Evolutionary conservation across 2,329 filamentous ascomycete genomes (phyloP).

Genomic region (Xylariaceae sp.): DNA sequence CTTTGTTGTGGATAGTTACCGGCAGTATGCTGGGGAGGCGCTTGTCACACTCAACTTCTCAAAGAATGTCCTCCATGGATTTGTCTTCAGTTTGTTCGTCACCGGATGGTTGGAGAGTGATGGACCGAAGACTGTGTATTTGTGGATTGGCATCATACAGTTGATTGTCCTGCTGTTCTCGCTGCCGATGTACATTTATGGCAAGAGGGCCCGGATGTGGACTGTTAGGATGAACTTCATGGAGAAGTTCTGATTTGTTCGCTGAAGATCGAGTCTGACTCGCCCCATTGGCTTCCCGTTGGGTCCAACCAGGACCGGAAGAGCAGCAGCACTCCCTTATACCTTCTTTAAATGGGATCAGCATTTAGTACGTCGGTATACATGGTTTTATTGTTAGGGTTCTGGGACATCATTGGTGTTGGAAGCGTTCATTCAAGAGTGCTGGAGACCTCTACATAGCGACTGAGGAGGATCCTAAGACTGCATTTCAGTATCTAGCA

Average conservation of each 20-base stretch:
- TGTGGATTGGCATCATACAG: constrained; percentile 84
- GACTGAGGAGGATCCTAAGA: too few species aligned
- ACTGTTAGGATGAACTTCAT: constrained; percentile 81
- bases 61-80: constrained; percentile 89
- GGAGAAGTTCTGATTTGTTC: constrained; percentile 59
- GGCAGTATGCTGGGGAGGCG: constrained; percentile 89
- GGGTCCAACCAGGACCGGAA: neutral
- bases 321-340: too few species aligned
- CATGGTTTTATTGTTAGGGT: too few species aligned
- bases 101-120: constrained; percentile 74
- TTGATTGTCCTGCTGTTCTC: constrained; percentile 68
- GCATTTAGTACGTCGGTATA: too few species aligned
- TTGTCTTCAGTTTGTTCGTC: constrained; percentile 86
- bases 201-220: constrained; percentile 91
- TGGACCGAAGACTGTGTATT: constrained; percentile 73
- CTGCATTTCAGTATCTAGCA: too few species aligned
- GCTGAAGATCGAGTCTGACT: neutral
- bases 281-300: neutral
- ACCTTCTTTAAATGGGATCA: too few species aligned
- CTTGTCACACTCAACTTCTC: constrained; percentile 90
- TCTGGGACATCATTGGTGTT: too few species aligned
- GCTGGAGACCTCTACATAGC: too few species aligned
- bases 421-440: too few species aligned
- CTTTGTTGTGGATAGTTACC: constrained; percentile 89
- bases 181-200: constrained; percentile 91